Evolutionary conservation across 805 yeast species (phyloP).

Genomic region (Ogataea methanolica): DNA sequence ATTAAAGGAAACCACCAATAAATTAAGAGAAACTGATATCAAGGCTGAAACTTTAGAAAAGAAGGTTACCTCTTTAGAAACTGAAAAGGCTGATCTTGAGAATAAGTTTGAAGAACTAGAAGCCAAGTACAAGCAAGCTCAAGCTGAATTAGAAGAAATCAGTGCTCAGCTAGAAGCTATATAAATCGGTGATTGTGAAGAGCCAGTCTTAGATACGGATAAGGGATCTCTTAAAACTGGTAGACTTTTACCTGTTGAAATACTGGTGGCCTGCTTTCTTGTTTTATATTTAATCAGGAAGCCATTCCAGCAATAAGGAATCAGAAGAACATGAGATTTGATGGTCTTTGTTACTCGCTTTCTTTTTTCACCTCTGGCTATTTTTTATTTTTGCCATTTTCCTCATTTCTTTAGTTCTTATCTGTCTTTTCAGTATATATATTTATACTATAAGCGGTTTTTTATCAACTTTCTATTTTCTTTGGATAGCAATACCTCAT

Average conservation of each 20-base stretch:
- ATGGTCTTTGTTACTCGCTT: background rate
- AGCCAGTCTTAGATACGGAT: background rate
- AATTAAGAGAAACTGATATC: constrained; percentile 91
- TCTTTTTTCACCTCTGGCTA: constrained; percentile 1
- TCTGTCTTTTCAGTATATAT: no score
- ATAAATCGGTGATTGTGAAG: constrained; percentile 23
- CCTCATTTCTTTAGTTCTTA: no score
- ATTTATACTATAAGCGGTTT: no score
- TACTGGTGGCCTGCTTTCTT: constrained; percentile 13
- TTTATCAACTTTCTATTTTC: no score
- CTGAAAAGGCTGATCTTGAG: constrained; percentile 89
- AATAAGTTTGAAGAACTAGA: constrained; percentile 84
- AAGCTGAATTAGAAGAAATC: constrained; percentile 94
- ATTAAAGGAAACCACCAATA: constrained; percentile 88
- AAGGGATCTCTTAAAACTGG: background rate
- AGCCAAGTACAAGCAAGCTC: constrained; percentile 75
- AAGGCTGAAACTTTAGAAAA: constrained; percentile 95
- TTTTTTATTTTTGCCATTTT: no score
- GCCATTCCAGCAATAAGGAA: constrained; percentile 2
- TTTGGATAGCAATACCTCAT: no score
- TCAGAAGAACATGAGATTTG: no score
- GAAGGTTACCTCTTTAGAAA: constrained; percentile 85
- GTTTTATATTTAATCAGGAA: constrained; percentile 15
- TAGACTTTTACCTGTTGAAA: constrained; percentile 4
- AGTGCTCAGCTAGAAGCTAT: constrained; percentile 88